Conservation (phyloP, 1,284 basidiomycete species). For the Puccinia triticina region DNA sequence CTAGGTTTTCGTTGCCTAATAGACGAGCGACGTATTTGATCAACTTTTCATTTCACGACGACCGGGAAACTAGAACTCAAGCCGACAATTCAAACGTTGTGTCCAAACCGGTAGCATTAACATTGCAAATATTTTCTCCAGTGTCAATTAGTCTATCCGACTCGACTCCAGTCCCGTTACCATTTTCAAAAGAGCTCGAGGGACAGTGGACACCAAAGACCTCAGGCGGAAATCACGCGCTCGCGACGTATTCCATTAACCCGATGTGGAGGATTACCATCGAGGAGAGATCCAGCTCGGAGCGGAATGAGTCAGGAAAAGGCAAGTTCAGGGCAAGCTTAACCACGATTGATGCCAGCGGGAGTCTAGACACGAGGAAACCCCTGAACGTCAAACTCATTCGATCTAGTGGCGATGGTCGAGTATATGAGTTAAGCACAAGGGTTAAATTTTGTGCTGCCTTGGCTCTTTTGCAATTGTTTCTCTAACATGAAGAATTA, state of each 20-base stretch:
- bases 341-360: constrained; percentile 13
- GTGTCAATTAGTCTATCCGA: constrained; percentile 23
- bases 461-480: not conserved
- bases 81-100: not conserved
- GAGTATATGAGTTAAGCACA: constrained; percentile 44
- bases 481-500: not conserved
- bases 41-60: constrained; percentile 46
- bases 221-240: constrained; percentile 40
- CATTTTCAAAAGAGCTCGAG: constrained; percentile 23
- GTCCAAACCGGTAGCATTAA: constrained; percentile 17
- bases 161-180: constrained; percentile 13
- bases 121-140: constrained; percentile 29
- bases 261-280: constrained; percentile 49
- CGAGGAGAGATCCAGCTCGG: not conserved
- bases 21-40: constrained; percentile 11
- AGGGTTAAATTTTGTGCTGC: not conserved
- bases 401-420: constrained; percentile 43
- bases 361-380: constrained; percentile 27
- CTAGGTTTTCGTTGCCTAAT: constrained; percentile 20
- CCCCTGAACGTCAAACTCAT: constrained; percentile 44
- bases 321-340: constrained; percentile 37
- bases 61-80: not conserved
- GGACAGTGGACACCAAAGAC: constrained; percentile 39
- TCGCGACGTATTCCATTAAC: constrained; percentile 27
- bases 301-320: not conserved